Base-by-base conservation (phyloP, 441 rosid species). In the Jatropha multifida region DNA sequence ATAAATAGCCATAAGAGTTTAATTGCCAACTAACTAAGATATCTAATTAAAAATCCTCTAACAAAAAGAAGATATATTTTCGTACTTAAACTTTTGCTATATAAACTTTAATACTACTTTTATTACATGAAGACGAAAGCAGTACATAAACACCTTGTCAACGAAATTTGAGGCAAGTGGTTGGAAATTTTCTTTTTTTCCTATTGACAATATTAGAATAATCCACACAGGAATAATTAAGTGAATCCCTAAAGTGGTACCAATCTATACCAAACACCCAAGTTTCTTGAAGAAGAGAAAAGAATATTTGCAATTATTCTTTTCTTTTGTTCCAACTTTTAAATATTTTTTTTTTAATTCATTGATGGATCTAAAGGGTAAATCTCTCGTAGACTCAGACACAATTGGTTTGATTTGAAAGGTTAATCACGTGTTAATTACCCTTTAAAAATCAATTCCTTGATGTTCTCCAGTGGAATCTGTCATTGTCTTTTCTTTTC, bases 1-100 rank as follows among this genome's bases (percentile, higher is more conserved):
- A n/a, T n/a, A n/a, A n/a, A n/a, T n/a, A n/a, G 37, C 14, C 66
- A 77, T 59, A 42, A 69, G 32, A 27, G 32, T 27, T 27, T 27
- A 72, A 73, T 76, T 74, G 55, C 73, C 75, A 69, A 72, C 82
- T 69, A 75, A 74, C 65, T 54, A 59, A 76, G 78, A 37, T 49
- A 51, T 54, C 54, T 38, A 69, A 51, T 68, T 64, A 37, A 9
- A 55, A 37, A 54, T 41, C 46, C 56, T 54, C 38, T 55, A 51
- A 3, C 11, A 7, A 65, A 42, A 52, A 23, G 17, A 6, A 9
- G 11, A 40, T 26, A 37, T 27, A 20, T 72, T 41, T 66, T 48
- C 9, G 20, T 61, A 55, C 40, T 65, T 52, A 68, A 74, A 59
- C 44, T 27, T 61, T 74, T 74, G 54, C n/a, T 49, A 69, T 15